Percentiles rank a stretch among this genome's conserved stretches.
These are phyloP conservation scores for Arachnopeziza araneosa DNA, from an alignment of 2,329 filamentous ascomycete genomes.

Conservation along the genomic window DNA sequence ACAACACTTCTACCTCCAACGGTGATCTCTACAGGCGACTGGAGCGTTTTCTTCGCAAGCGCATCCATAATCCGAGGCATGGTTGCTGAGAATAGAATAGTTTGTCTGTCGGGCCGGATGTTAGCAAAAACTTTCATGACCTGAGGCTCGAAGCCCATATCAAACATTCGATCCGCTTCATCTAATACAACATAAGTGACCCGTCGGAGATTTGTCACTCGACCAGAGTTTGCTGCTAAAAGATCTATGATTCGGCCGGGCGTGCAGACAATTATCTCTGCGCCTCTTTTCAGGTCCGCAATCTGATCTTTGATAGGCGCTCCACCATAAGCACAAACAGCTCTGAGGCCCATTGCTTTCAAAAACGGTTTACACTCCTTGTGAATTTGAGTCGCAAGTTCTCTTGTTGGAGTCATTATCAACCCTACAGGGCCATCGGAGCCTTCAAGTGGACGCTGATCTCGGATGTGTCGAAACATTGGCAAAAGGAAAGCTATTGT, in stretches of 20 bases:
- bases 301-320: constrained; percentile 97
- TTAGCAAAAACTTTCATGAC: constrained; percentile 95
- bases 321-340: constrained; percentile 90
- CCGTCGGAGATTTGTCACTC: constrained; percentile 82
- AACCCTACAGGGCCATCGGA: constrained; percentile 83
- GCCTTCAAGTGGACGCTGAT: constrained; percentile 75
- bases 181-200: constrained; percentile 94
- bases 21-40: constrained; percentile 81
- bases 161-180: constrained; percentile 98
- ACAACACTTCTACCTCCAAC: constrained; percentile 84
- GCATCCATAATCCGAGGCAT: constrained; percentile 92
- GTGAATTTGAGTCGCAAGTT: constrained; percentile 90
- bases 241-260: constrained; percentile 95
- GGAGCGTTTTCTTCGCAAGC: constrained; percentile 80
- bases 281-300: constrained; percentile 88
- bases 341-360: constrained; percentile 76
- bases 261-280: constrained; percentile 92
- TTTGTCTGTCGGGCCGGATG: constrained; percentile 87
- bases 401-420: constrained; percentile 90
- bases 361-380: constrained; percentile 92
- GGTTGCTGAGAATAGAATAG: constrained; percentile 92
- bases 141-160: constrained; percentile 98
- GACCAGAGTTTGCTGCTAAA: constrained; percentile 85
- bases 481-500: constrained; percentile 92
- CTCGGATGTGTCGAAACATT: constrained; percentile 97